Percentiles rank a stretch among this genome's conserved stretches.
These are phyloP conservation scores for Hirsutella thompsonii DNA, from an alignment of 2,329 filamentous ascomycete genomes.

Conservation along the genomic window DNA sequence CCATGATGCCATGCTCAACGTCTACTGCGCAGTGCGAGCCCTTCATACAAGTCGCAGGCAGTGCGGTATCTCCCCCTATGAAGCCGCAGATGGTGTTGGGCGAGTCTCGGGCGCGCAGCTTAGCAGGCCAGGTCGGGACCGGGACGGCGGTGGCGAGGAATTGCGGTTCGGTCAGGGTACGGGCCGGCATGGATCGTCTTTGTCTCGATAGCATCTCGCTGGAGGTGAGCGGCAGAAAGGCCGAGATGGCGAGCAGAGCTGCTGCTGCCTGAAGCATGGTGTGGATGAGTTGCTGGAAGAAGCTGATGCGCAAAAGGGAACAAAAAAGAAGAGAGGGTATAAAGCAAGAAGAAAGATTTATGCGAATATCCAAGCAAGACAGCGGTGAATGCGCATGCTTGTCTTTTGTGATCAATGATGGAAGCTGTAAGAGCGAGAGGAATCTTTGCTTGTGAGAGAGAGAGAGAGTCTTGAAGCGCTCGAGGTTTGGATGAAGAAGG, in stretches of 20 bases:
- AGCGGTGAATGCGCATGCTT: no score
- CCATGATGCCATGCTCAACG: slow-evolving; percentile 32
- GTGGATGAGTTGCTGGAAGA: not conserved
- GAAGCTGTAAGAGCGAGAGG: no score
- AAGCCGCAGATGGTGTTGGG: slow-evolving; percentile 45
- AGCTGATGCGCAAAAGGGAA: not conserved
- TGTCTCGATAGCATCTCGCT: slow-evolving; percentile 27
- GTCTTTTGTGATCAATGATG: no score
- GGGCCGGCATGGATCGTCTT: slow-evolving; percentile 22
- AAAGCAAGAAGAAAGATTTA: not conserved
- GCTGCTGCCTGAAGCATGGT: not conserved
- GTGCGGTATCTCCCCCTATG: slow-evolving; percentile 34
- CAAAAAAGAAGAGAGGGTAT: not conserved
- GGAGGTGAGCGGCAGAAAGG: slow-evolving; percentile 17
- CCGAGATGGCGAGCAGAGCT: not conserved
- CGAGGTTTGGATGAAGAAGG: no score
- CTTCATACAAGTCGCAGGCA: slow-evolving; percentile 43
- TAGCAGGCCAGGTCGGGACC: slow-evolving; percentile 20
- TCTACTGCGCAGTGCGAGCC: slow-evolving; percentile 48
- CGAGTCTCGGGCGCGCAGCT: slow-evolving; percentile 18
- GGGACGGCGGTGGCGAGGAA: slow-evolving; percentile 27
- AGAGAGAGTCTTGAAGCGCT: no score
- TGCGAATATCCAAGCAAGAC: not conserved
- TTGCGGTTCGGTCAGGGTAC: slow-evolving; percentile 21
- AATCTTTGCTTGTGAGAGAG: no score